Evolutionary conservation across 805 yeast genomes (phyloP), one percentile per base, ranked within the genome.

Genomic region (Metschnikowia lunata): DNA sequence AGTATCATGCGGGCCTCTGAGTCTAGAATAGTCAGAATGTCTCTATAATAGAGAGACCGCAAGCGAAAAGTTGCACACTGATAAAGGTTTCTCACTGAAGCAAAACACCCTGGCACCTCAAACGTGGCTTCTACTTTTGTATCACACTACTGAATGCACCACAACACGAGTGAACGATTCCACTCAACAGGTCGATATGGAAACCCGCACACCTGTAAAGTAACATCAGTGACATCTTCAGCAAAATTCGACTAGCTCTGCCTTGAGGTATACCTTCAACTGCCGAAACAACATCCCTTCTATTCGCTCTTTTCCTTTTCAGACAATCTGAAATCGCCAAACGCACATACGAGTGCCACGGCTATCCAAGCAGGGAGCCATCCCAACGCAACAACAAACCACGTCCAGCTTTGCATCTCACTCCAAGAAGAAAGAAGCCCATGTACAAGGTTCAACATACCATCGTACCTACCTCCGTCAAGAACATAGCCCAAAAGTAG

Each of bases 301-400:
- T 35, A 39, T 28, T 46, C 45, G 10, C 14, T 27, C 40, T 52
- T 46, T 13, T 45, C 23, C 38, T 42, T 40, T 11, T 9, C 37
- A 9, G 34, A 18, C 35, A 15, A 26, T 23, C 27, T 49, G 43
- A 60, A 60, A 36, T 62, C 63, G 12, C 72, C 73, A 40, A 64
- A 51, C 5, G 57, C 49, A 43, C 60, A 60, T 34, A 60, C 56
- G 12, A 61, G 34, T 0, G 62, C 64, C 26, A 69, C 56, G 10
- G 60, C 45, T 1, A 80, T 36, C 98, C 98, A 91, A 6, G 81
- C 74, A 3, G 97, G 95, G 32, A 82, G 61, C 96, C 96, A 89
- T 0, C 88, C 86, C 34, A 83, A 66, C 34, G 80, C 70, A 1
- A 89, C 59, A 23, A 86, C 76, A 45, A 79, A 74, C 90, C 96